A percentile compares a stretch with the other conserved stretches of the same genome.
Evolutionary conservation across 768 basidiomycete genomes (phyloP).

Genomic region (Mycena amicta): DNA sequence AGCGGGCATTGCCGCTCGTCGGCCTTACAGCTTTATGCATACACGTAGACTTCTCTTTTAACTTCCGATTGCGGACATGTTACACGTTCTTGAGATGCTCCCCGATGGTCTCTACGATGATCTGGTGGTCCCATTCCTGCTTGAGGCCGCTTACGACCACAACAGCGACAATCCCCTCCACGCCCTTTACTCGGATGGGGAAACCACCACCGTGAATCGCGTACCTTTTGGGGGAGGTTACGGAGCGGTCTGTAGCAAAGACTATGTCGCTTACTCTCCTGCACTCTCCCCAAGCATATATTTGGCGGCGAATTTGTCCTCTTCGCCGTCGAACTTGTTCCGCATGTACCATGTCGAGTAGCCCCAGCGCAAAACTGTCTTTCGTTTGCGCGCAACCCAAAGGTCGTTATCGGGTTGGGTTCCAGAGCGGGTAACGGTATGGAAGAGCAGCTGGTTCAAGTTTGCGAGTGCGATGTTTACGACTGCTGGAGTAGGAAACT

Average conservation of each 20-base stretch:
- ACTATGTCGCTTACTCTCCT: too few relatives aligned
- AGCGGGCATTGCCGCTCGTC: too few relatives aligned
- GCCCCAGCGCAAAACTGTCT: slow-evolving; percentile 34
- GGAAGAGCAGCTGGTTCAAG: slow-evolving; percentile 33
- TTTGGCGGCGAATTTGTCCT: slow-evolving; percentile 16
- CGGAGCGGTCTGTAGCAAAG: too few relatives aligned
- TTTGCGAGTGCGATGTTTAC: slow-evolving; percentile 33
- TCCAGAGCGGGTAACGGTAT: slow-evolving; percentile 28
- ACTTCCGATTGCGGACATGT: neutral
- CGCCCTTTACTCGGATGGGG: slow-evolving; percentile 34
- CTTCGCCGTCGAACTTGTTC: slow-evolving; percentile 10
- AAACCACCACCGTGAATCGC: slow-evolving; percentile 36
- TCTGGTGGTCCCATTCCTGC: slow-evolving; percentile 33
- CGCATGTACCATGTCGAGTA: slow-evolving; percentile 30
- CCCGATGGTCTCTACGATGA: slow-evolving; percentile 32
- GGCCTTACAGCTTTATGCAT: too few relatives aligned
- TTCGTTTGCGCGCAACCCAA: slow-evolving; percentile 38
- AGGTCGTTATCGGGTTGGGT: slow-evolving; percentile 33
- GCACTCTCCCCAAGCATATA: slow-evolving; percentile 30
- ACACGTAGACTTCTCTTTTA: too few relatives aligned
- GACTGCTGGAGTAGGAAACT: slow-evolving; percentile 26
- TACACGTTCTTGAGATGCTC: slow-evolving; percentile 26
- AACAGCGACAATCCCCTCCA: slow-evolving; percentile 37
- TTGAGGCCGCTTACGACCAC: slow-evolving; percentile 38
- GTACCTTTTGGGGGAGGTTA: too few relatives aligned